Evolutionary conservation across 1,284 basidiomycete genomes (phyloP), one percentile per base, ranked within the genome.

Genomic region (Rhodotorula sp.): DNA sequence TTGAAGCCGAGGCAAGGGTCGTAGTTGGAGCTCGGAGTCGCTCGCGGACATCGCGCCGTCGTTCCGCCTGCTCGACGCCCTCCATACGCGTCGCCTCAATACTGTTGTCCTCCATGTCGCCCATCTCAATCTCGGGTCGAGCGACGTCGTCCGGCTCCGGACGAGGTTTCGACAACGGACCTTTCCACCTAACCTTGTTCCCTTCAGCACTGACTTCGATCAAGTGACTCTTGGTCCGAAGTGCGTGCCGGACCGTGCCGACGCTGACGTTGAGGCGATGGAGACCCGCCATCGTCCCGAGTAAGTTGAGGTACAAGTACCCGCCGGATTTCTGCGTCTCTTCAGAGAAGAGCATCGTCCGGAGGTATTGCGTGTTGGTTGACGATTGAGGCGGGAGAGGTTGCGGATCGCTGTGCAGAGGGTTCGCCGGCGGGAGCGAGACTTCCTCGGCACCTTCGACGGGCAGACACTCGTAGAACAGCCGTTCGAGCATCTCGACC

Each of bases 271-370:
- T 70, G 23, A 74, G 64, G 14, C 73, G 70, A 12, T 72, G 70
- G 3, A 72, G 60, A 2, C 65, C 64, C 28, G 73, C 73, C 38
- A 74, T 62, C 19, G 73, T 74, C 16, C 64, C 47, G 18, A 74
- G 52, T 47, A 74, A 60, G 66, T 74, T 74, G 56, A 74, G 65
- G 59, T 74, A 74, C 43, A 69, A 21, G 70, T 68, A 74, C 16
- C 70, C 71, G 23, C 64, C 68, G 10, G 31, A 52, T 21, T 48
- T 52, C 26, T 55, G 47, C 14, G 62, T 61, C 54, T 69, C 67
- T 6, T 69, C 64, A 23, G 71, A 62, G 26, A 28, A 38, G 52
- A 73, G 66, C 57, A 73, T 65, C 4, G 62, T 54, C 26, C 72
- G 72, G 7, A 73, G 64, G 67, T 73, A 73, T 45, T 64, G 66